Conservation (phyloP, 805 yeast species). For the Ogataea populi-albae region DNA sequence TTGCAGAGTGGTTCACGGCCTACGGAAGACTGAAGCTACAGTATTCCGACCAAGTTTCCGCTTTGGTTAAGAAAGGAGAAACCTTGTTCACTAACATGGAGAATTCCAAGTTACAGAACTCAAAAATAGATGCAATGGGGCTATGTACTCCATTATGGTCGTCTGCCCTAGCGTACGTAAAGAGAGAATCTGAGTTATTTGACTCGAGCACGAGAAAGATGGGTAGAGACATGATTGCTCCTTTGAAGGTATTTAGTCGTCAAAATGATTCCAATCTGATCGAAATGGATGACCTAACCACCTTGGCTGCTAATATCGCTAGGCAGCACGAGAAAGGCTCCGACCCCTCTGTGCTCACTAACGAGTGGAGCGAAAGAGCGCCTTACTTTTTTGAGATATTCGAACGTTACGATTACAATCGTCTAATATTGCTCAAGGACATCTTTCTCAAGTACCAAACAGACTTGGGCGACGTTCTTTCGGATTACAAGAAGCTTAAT, state of each 20-base stretch:
- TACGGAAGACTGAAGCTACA: slow-evolving; percentile 45
- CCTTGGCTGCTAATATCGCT: slow-evolving; percentile 25
- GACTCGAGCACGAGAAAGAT: slow-evolving; percentile 51
- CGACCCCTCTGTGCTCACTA: slow-evolving; percentile 43
- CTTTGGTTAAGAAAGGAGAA: slow-evolving; percentile 33
- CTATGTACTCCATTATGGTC: slow-evolving; percentile 43
- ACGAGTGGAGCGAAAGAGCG: slow-evolving; percentile 74
- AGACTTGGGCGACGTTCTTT: slow-evolving; percentile 51
- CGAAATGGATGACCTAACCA: slow-evolving; percentile 36
- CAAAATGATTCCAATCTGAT: slow-evolving; percentile 47
- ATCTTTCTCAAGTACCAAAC: slow-evolving; percentile 65
- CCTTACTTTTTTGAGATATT: slow-evolving; percentile 74
- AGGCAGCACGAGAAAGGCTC: slow-evolving; percentile 16
- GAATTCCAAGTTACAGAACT: slow-evolving; percentile 42
- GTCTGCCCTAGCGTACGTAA: slow-evolving; percentile 38
- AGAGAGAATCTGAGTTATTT: slow-evolving; percentile 41
- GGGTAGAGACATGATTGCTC: slow-evolving; percentile 53
- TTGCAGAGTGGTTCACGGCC: slow-evolving; percentile 60
- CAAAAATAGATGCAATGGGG: slow-evolving; percentile 48
- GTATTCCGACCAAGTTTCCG: slow-evolving; percentile 49
- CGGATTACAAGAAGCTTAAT: slow-evolving; percentile 42
- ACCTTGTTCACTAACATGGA: slow-evolving; percentile 37
- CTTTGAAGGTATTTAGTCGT: slow-evolving; percentile 50
- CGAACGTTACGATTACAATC: slow-evolving; percentile 65
- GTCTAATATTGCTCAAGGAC: slow-evolving; percentile 61